Percentiles rank a stretch among this genome's conserved stretches.
Evolutionary conservation across 176 grass and related monocot genomes (phyloP).

Genomic region (Eragrostis curvula): DNA sequence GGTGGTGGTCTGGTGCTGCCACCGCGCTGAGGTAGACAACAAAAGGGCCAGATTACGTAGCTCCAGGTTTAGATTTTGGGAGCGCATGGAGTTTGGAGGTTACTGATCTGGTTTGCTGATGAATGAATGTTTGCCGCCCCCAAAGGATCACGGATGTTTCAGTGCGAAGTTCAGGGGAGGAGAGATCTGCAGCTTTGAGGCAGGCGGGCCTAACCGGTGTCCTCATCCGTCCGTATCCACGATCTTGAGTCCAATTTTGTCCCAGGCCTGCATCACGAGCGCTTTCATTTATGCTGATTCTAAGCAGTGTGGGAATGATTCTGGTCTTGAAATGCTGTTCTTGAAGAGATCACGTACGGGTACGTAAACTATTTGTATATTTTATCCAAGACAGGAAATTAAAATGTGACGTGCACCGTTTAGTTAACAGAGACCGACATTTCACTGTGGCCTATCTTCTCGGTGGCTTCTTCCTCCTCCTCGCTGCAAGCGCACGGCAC

Average conservation of each 20-base stretch:
- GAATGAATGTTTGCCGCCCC: neutral
- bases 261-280: neutral
- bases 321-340: neutral
- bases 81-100: neutral
- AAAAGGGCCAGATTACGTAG: neutral
- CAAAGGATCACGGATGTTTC: neutral
- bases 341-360: too few relatives aligned
- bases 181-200: neutral
- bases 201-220: neutral
- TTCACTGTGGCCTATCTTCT: neutral
- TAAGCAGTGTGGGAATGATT: neutral
- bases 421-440: neutral
- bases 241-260: neutral
- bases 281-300: too few relatives aligned
- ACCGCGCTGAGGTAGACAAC: slow-evolving; percentile 28
- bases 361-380: too few relatives aligned
- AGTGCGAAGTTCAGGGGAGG: neutral
- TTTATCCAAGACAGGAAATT: too few relatives aligned
- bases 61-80: slow-evolving; percentile 24
- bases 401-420: neutral
- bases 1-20: neutral
- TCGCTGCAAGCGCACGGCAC: neutral
- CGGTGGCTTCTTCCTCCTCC: neutral
- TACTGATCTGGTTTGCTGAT: too few relatives aligned
- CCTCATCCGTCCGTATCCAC: neutral